Conservation (phyloP, 1,284 basidiomycete genomes). For the Microbotryum lychnidis-dioicae region DNA sequence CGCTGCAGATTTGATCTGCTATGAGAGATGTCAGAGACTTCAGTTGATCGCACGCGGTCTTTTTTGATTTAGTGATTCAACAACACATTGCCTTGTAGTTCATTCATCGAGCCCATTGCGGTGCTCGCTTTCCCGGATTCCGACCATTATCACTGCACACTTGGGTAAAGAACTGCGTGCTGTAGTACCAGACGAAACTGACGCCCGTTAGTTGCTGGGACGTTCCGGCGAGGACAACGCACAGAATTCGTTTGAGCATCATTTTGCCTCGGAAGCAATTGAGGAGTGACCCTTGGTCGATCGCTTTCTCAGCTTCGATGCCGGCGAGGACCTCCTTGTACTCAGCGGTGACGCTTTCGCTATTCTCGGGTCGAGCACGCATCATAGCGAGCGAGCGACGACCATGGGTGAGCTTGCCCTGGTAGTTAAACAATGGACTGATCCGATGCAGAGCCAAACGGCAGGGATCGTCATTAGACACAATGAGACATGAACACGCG, state of each 20-base stretch:
- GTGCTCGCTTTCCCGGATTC: too few relatives aligned
- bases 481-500: too few relatives aligned
- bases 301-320: constrained; percentile 9
- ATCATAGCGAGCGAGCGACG: constrained; percentile 26
- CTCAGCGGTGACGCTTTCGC: constrained; percentile 26
- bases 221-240: constrained; percentile 22
- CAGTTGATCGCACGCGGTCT: too few relatives aligned
- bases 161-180: not conserved
- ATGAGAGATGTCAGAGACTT: too few relatives aligned
- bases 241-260: not conserved
- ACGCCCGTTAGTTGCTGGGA: constrained; percentile 29
- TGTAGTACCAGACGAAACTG: constrained; percentile 9
- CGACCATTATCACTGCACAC: not conserved
- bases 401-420: constrained; percentile 24
- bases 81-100: too few relatives aligned
- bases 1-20: too few relatives aligned
- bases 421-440: too few relatives aligned
- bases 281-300: not conserved
- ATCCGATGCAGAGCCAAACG: too few relatives aligned
- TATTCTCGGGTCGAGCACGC: constrained; percentile 27
- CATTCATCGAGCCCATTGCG: too few relatives aligned
- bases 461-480: too few relatives aligned
- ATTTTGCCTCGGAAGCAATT: not conserved
- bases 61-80: too few relatives aligned
- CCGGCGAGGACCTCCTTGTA: constrained; percentile 28